Evolutionary conservation across 2,329 filamentous ascomycete species (phyloP).

Genomic region (Paecilomyces dactylethromorphus): DNA sequence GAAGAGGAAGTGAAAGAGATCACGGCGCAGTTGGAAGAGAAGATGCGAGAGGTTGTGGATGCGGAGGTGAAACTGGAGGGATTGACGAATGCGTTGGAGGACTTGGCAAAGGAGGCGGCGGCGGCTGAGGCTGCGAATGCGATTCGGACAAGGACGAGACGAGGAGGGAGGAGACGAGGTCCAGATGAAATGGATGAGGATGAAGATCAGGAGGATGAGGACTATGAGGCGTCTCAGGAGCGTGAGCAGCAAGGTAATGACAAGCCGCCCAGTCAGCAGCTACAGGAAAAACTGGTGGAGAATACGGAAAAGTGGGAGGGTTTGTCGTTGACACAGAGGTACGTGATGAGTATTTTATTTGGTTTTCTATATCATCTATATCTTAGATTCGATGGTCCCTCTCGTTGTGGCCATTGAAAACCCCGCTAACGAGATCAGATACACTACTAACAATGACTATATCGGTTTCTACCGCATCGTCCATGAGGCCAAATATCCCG

Average conservation of each 20-base stretch:
- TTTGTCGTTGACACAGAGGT: constrained; percentile 37
- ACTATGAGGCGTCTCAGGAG: constrained; percentile 33
- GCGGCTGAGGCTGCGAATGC: constrained; percentile 23
- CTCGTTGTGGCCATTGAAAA: background rate
- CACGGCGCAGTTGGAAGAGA: constrained; percentile 52
- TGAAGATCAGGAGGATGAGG: constrained; percentile 29
- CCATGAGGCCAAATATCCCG: constrained; percentile 53
- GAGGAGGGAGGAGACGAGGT: constrained; percentile 10
- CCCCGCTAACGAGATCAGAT: constrained; percentile 27
- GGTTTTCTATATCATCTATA: constrained; percentile 6
- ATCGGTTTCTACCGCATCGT: constrained; percentile 54
- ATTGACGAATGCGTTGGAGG: constrained; percentile 38
- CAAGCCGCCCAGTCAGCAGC: constrained; percentile 26
- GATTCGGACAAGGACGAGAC: constrained; percentile 24
- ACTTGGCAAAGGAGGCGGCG: constrained; percentile 34
- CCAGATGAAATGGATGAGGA: constrained; percentile 18
- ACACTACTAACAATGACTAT: constrained; percentile 56
- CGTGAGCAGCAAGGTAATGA: constrained; percentile 31
- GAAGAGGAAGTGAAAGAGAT: constrained; percentile 43
- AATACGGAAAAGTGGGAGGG: constrained; percentile 28
- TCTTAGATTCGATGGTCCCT: background rate
- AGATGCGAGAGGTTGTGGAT: constrained; percentile 54
- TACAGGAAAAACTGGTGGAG: constrained; percentile 29
- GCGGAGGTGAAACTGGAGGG: constrained; percentile 41
- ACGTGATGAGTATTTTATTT: constrained; percentile 7